Evolutionary conservation across 495 filamentous ascomycete genomes (phyloP).

Genomic region (Penicillium longicatenatum): DNA sequence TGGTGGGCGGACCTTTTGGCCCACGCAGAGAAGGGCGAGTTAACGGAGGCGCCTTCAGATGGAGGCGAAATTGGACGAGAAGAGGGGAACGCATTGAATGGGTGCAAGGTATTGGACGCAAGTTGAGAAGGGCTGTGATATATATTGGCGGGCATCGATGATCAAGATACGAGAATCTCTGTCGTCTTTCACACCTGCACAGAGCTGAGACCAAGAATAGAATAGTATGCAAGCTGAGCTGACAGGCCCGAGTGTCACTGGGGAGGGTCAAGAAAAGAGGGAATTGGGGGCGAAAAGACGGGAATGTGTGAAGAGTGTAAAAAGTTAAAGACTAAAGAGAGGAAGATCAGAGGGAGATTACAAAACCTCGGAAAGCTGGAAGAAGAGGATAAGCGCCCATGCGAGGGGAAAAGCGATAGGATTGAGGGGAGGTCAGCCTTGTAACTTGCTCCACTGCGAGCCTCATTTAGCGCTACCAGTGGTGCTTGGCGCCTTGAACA

Average conservation of each 20-base stretch:
- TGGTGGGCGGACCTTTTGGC: slow-evolving; percentile 8
- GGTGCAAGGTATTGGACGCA: slow-evolving; percentile 8
- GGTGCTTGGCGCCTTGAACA: not conserved
- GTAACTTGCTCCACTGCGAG: slow-evolving; percentile 6
- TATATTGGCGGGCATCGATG: slow-evolving; percentile 20
- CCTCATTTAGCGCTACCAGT: slow-evolving; percentile 20
- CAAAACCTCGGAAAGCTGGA: not conserved
- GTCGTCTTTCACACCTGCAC: not conserved
- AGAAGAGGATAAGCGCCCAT: slow-evolving; percentile 3
- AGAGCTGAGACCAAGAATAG: not conserved
- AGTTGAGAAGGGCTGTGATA: slow-evolving; percentile 16
- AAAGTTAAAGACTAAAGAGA: not conserved
- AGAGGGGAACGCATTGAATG: slow-evolving; percentile 22
- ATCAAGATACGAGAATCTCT: not conserved
- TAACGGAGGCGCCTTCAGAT: slow-evolving; percentile 17
- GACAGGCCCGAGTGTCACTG: not conserved
- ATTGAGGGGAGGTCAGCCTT: slow-evolving; percentile 10
- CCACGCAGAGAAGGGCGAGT: slow-evolving; percentile 17
- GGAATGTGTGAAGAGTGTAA: not conserved
- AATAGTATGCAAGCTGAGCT: not conserved
- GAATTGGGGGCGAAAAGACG: not conserved
- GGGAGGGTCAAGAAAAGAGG: not conserved
- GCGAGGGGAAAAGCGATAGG: not conserved
- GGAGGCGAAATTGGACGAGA: slow-evolving; percentile 22
- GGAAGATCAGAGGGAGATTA: no score